Conservation (phyloP, 768 basidiomycete species). For the Kwoniella shandongensis region DNA sequence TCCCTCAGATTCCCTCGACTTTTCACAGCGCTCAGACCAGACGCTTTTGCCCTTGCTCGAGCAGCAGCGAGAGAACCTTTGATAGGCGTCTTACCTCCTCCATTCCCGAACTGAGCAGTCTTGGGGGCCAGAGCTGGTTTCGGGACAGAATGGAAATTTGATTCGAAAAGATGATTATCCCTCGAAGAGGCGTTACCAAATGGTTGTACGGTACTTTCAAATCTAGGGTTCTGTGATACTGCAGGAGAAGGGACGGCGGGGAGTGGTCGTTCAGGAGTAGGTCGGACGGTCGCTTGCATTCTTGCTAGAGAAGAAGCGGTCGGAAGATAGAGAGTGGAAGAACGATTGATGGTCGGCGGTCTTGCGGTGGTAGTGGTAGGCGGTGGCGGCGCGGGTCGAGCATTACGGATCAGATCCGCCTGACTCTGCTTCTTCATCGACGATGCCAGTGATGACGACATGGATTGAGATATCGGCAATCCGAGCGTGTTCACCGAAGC, state of each 20-base stretch:
- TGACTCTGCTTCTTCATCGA: constrained; percentile 32
- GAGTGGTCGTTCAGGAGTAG: constrained; percentile 16
- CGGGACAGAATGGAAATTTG: constrained; percentile 16
- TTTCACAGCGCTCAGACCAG: constrained; percentile 39
- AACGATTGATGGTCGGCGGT: constrained; percentile 14
- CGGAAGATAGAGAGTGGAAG: constrained; percentile 39
- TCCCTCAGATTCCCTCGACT: constrained; percentile 26
- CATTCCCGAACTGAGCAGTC: neutral
- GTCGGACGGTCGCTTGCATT: constrained; percentile 48
- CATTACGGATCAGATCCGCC: constrained; percentile 37
- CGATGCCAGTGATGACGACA: constrained; percentile 25
- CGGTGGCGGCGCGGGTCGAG: constrained; percentile 37
- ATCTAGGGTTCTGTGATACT: constrained; percentile 2
- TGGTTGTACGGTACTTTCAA: constrained; percentile 12
- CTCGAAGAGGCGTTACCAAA: constrained; percentile 26
- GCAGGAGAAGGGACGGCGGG: constrained; percentile 11
- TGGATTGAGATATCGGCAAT: constrained; percentile 28
- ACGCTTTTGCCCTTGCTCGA: constrained; percentile 14
- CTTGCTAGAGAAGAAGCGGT: constrained; percentile 43
- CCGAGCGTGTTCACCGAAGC: constrained; percentile 25
- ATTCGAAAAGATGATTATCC: constrained; percentile 25
- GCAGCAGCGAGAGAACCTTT: constrained; percentile 10
- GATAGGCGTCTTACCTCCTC: neutral
- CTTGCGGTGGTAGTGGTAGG: constrained; percentile 12
- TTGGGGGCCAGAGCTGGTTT: neutral